phyloP scores from a whole-genome alignment of 768 basidiomycete species.

The Suillus tomentosus region DNA sequence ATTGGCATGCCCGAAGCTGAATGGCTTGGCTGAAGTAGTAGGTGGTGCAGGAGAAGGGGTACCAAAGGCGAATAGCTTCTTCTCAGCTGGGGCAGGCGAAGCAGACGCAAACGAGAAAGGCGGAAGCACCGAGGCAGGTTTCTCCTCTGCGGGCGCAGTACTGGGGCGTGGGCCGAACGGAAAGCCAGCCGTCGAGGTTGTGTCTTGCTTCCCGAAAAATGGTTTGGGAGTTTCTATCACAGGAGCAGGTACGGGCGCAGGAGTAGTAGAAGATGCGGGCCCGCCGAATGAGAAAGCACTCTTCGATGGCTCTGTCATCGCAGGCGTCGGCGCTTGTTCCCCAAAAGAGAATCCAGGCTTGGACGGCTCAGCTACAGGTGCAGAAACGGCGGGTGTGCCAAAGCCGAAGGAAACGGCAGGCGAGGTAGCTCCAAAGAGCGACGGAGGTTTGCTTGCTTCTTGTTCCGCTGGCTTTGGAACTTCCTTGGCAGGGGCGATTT shows the following conservation, averaged over 20 bases:
- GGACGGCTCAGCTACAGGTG: not conserved
- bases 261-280: constrained; percentile 17
- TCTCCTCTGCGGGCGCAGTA: constrained; percentile 27
- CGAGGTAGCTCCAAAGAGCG: constrained; percentile 9
- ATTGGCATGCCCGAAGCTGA: constrained; percentile 50
- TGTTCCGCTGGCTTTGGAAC: constrained; percentile 18
- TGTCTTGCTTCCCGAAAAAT: constrained; percentile 37
- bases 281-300: constrained; percentile 36
- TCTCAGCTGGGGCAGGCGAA: constrained; percentile 35
- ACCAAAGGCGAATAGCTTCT: constrained; percentile 49
- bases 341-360: constrained; percentile 30
- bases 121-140: constrained; percentile 23
- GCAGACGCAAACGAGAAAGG: constrained; percentile 35
- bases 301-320: constrained; percentile 33
- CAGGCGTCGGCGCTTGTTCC: constrained; percentile 17
- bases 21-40: constrained; percentile 26
- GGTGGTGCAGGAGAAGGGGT: constrained; percentile 36
- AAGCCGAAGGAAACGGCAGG: constrained; percentile 11
- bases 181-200: constrained; percentile 35
- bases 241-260: constrained; percentile 11
- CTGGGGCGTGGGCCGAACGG: constrained; percentile 41
- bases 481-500: constrained; percentile 18
- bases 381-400: constrained; percentile 9
- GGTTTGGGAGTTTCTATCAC: constrained; percentile 44
- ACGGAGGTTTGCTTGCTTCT: constrained; percentile 8